phyloP scores from a whole-genome alignment of 2,329 filamentous ascomycete genomes.

The Curvularia sp. region DNA sequence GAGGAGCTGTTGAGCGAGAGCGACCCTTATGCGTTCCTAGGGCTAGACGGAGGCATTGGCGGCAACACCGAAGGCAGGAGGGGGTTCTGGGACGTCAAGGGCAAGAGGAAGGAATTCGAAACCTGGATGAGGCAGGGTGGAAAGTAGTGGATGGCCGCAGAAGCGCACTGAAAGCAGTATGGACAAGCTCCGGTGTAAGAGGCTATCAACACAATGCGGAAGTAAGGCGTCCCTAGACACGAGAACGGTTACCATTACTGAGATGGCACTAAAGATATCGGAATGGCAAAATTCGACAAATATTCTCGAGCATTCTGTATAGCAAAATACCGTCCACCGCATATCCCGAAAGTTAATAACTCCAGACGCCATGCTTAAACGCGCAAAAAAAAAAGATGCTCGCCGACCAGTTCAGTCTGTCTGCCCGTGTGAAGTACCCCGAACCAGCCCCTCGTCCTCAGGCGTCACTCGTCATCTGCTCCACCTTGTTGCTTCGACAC shows the following conservation, averaged over 20 bases:
- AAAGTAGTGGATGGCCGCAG: constrained; percentile 17
- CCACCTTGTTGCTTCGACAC: constrained; percentile 33
- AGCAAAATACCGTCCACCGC: neutral
- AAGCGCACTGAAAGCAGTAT: neutral
- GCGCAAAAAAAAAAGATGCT: constrained; percentile 7
- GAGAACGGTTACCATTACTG: neutral
- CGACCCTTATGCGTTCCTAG: constrained; percentile 78
- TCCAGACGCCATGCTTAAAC: constrained; percentile 26
- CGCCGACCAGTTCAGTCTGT: constrained; percentile 2
- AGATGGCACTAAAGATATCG: neutral
- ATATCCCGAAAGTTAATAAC: constrained; percentile 4
- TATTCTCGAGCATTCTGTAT: neutral
- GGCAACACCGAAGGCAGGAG: constrained; percentile 72
- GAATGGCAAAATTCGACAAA: neutral
- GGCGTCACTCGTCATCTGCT: constrained; percentile 38
- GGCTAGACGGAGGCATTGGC: constrained; percentile 60
- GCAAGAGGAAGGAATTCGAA: constrained; percentile 83
- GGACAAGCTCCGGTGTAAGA: neutral
- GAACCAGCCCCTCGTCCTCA: constrained; percentile 11
- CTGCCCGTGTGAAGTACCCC: neutral
- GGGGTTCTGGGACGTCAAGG: constrained; percentile 88
- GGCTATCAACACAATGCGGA: neutral
- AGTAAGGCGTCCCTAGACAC: neutral
- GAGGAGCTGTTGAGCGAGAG: constrained; percentile 70
- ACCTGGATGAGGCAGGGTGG: constrained; percentile 65